Base-by-base conservation (phyloP, 2,329 filamentous ascomycete species). In the Diaporthe australafricana region DNA sequence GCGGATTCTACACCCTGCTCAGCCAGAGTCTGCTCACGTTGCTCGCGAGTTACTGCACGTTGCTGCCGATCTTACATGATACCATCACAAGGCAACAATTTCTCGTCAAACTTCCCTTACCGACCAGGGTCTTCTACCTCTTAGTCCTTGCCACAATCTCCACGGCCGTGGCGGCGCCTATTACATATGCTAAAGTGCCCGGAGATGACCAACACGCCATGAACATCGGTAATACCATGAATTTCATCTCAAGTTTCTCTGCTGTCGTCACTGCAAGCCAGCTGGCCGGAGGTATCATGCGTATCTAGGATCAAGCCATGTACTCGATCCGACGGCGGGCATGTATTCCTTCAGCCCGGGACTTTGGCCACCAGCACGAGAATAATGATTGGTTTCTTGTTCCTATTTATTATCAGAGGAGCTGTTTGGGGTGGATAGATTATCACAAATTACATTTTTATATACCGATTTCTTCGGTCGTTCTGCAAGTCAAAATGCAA, bases 11-110 rank as follows among this genome's bases (percentile, higher is more conserved):
- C 60, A 63, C 25, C 20, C 60, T 63, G 12, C 60, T 63, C 14
- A 63, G 60, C 25, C 60, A 63, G 27, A 38, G 27, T 6, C 32
- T 48, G 7, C 30, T 63, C 20, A 63, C 60, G 0, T 20, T 63
- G 20, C 42, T 63, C 20, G 60, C 60, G 1, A 63, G 60, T 25
- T 63, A 45, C 42, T 63, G 60, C 27, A 63, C 60, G 2, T 30
- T 63, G 4, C 42, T 48, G 20, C 60, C 60, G 11, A 40, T 63
- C 17, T 30, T 63, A 14, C 0, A 75, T 76, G 27, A 84, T 5
- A 20, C 30, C 20, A 27, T 63, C 40, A 63, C 20, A 25, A 63
- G 45, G 42, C 17, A 27, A 4, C 40, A 38, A 16, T 47, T 11
- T 47, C 57, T 40, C 40, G 57, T 47, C 25, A 7, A 35, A 20